phyloP scores from a whole-genome alignment of 2,329 filamentous ascomycete genomes.

The Fusarium solani-melongenae region DNA sequence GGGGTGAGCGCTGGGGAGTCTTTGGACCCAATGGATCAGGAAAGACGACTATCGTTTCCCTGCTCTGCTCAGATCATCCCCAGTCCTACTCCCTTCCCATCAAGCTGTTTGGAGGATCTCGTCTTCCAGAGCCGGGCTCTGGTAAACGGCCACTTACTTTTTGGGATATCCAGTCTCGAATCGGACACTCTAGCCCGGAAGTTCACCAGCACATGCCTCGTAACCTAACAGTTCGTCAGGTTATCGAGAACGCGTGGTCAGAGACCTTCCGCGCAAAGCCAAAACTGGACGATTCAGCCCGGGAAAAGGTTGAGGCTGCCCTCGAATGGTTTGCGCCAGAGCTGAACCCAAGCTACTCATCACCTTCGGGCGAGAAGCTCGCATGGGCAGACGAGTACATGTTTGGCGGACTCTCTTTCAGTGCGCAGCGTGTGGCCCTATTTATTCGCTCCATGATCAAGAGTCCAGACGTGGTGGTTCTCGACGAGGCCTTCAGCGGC shows the following conservation, averaged over 20 bases:
- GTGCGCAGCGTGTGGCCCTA: conserved; percentile 84
- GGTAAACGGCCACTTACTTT: conserved; percentile 80
- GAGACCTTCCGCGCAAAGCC: conserved; percentile 84
- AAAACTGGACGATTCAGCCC: conserved; percentile 67
- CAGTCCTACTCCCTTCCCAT: conserved; percentile 93
- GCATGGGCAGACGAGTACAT: conserved; percentile 75
- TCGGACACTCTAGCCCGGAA: conserved; percentile 94
- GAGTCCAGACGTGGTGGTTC: conserved; percentile 81
- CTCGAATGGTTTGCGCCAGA: conserved; percentile 84
- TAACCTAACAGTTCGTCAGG: conserved; percentile 75
- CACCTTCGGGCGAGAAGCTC: conserved; percentile 44
- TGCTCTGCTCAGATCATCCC: conserved; percentile 95
- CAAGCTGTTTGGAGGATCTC: conserved; percentile 83
- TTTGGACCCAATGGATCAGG: conserved; percentile 96
- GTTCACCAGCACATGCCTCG: conserved; percentile 94
- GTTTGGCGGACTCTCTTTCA: conserved; percentile 83
- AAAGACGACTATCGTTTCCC: conserved; percentile 92
- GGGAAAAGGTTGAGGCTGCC: conserved; percentile 72
- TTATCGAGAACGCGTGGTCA: conserved; percentile 88
- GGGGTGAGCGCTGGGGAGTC: conserved; percentile 89
- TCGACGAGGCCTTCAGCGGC: conserved; percentile 89
- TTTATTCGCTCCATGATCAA: conserved; percentile 87
- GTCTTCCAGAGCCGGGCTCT: conserved; percentile 79
- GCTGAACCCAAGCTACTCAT: conserved; percentile 67
- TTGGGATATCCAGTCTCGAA: conserved; percentile 89